phyloP scores from a whole-genome alignment of 768 basidiomycete species.

The Boletales sp. region DNA sequence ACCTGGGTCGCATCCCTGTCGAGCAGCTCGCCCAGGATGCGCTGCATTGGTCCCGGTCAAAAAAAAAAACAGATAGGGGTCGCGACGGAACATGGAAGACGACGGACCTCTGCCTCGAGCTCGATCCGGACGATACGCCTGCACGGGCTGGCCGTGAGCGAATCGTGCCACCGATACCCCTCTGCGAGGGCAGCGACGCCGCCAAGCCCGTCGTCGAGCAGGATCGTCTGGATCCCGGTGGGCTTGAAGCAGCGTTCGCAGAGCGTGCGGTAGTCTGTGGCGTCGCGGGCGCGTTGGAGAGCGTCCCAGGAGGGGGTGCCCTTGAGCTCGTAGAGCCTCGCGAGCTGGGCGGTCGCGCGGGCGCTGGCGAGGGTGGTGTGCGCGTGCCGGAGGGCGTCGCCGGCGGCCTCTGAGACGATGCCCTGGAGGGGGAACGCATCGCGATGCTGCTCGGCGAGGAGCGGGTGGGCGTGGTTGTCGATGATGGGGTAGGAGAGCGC shows the following conservation, averaged over 20 bases:
- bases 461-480: conserved; percentile 79
- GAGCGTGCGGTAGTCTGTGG: conserved; percentile 50
- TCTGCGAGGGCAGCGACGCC: conserved; percentile 45
- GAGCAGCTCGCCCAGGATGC: conserved; percentile 23
- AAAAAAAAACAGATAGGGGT: not conserved
- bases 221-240: conserved; percentile 60
- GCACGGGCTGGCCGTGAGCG: conserved; percentile 47
- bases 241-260: conserved; percentile 53
- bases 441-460: conserved; percentile 49
- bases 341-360: conserved; percentile 55
- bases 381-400: conserved; percentile 43
- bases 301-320: conserved; percentile 50
- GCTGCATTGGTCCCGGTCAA: conserved; percentile 2
- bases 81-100: not conserved
- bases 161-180: conserved; percentile 59
- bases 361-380: conserved; percentile 54
- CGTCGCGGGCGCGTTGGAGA: conserved; percentile 45
- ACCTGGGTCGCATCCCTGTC: not conserved
- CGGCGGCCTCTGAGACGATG: conserved; percentile 61
- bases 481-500: conserved; percentile 48
- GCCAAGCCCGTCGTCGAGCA: conserved; percentile 73
- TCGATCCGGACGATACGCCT: conserved; percentile 70
- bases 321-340: conserved; percentile 44
- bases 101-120: conserved; percentile 61
- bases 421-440: conserved; percentile 55